These are phyloP conservation scores for Saccharum officinarum DNA, from an alignment of 176 grass and related monocot genomes.

Conservation along the genomic window DNA sequence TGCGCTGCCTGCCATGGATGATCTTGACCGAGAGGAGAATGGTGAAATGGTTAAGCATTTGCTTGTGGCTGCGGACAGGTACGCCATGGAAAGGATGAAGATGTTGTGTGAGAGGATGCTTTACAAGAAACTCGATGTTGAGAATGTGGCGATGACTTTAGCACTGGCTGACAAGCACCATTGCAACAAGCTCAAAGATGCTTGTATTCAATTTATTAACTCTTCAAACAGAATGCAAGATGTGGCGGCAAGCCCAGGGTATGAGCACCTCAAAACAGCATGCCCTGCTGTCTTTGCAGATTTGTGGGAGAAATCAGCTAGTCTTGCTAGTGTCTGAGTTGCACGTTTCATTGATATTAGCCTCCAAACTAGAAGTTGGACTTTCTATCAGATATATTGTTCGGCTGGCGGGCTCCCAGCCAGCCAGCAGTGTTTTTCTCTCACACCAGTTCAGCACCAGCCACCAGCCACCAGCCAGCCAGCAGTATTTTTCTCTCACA, in stretches of 20 bases:
- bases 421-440: no score
- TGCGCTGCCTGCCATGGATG: background rate
- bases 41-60: background rate
- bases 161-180: background rate
- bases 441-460: no score
- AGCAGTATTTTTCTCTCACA: no score
- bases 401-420: no score
- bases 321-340: background rate
- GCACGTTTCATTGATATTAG: background rate
- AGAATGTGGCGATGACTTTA: background rate
- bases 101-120: background rate
- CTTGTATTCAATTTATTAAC: background rate
- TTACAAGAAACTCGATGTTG: background rate
- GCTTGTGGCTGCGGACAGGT: background rate
- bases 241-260: background rate
- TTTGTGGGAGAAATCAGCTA: background rate
- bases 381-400: background rate
- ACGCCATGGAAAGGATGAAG: background rate
- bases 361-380: background rate
- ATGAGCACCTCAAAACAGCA: background rate
- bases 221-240: background rate
- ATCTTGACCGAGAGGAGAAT: background rate
- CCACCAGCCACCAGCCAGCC: no score
- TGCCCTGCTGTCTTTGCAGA: background rate
- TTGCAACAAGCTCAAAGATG: background rate